A percentile compares a stretch with the other conserved stretches of the same genome.
These are phyloP conservation scores for Amylocarpus encephaloides DNA, from an alignment of 2,329 filamentous ascomycete species.

Conservation along the genomic window DNA sequence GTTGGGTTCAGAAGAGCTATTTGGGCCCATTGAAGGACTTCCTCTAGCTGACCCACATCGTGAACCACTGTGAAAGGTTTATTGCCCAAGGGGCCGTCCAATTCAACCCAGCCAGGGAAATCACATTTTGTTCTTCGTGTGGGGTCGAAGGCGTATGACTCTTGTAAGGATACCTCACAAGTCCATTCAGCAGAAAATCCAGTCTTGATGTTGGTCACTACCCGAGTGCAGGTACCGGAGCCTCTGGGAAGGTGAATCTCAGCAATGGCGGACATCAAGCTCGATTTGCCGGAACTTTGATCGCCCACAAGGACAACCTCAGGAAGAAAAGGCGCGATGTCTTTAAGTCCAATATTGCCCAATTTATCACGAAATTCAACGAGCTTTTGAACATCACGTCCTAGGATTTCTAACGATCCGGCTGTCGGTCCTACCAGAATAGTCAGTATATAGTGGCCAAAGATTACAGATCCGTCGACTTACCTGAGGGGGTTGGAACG, in stretches of 20 bases:
- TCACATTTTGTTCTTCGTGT: slow-evolving; percentile 13
- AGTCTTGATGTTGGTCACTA: slow-evolving; percentile 69
- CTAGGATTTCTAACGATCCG: slow-evolving; percentile 47
- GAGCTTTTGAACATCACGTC: slow-evolving; percentile 55
- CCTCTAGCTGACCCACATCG: slow-evolving; percentile 57
- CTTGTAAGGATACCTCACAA: slow-evolving; percentile 60
- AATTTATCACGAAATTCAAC: slow-evolving; percentile 63
- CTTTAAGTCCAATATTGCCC: slow-evolving; percentile 65
- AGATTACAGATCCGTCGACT: too few relatives aligned
- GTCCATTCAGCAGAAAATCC: slow-evolving; percentile 56
- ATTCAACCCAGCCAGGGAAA: slow-evolving; percentile 59
- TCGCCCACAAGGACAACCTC: slow-evolving; percentile 81
- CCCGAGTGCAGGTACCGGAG: slow-evolving; percentile 70
- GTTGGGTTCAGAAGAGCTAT: slow-evolving; percentile 67
- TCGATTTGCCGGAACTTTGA: slow-evolving; percentile 79
- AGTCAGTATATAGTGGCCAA: too few relatives aligned
- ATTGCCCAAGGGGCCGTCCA: slow-evolving; percentile 30
- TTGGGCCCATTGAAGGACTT: slow-evolving; percentile 67
- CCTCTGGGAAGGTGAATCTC: slow-evolving; percentile 67
- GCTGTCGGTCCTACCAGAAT: neutral
- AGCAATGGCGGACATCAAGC: slow-evolving; percentile 53
- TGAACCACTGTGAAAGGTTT: slow-evolving; percentile 59
- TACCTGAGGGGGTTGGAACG: too few relatives aligned
- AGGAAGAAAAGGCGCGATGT: slow-evolving; percentile 60
- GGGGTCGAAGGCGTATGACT: slow-evolving; percentile 51